These are phyloP conservation scores for Beta corolliflora DNA, from an alignment of 179 eudicot species.

Conservation along the genomic window DNA sequence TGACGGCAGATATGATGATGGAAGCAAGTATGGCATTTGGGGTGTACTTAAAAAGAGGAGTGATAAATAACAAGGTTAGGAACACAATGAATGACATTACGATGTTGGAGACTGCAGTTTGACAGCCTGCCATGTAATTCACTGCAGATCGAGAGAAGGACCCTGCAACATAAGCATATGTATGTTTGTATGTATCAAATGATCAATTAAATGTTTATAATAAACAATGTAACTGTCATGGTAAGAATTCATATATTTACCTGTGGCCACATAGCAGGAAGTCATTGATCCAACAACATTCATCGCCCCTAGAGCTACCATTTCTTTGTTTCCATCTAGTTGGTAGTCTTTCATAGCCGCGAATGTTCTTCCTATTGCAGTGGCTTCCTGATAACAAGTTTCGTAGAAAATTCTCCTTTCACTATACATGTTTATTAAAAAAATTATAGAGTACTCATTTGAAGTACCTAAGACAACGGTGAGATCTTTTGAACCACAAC, in stretches of 20 bases:
- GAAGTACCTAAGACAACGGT: too few species aligned
- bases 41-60: conserved; percentile 74
- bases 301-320: conserved; percentile 89
- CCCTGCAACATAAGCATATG: conserved; percentile 44
- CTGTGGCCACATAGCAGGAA: conserved; percentile 90
- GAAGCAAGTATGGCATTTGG: conserved; percentile 82
- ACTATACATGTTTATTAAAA: too few species aligned
- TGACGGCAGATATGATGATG: conserved; percentile 75
- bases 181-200: background rate
- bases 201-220: too few species aligned
- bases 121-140: conserved; percentile 81
- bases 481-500: too few species aligned
- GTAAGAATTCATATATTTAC: conserved; percentile 31
- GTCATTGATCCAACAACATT: conserved; percentile 83
- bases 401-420: background rate
- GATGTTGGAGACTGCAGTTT: conserved; percentile 73
- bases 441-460: too few species aligned
- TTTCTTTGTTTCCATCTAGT: conserved; percentile 89
- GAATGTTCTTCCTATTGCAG: conserved; percentile 89
- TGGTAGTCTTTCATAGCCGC: conserved; percentile 85
- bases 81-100: conserved; percentile 78
- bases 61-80: conserved; percentile 60
- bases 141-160: conserved; percentile 92
- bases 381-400: conserved; percentile 59
- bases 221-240: background rate